Conservation (phyloP, 2,329 filamentous ascomycete genomes). For the Grosmannia huntii region DNA sequence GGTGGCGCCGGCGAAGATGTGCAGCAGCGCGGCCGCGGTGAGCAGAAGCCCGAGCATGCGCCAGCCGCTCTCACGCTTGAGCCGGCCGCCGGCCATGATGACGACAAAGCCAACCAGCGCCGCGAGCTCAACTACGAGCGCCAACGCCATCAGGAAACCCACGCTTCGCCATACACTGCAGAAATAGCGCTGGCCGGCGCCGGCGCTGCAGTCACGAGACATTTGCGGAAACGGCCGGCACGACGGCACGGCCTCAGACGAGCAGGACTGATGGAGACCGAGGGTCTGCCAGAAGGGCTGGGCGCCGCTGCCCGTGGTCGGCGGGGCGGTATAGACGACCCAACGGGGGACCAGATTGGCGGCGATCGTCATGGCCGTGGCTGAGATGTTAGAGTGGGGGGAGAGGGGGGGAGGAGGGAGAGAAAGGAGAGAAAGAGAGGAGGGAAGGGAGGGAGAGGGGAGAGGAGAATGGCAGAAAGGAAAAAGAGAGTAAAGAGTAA, state of each 20-base stretch:
- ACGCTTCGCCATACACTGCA: conserved; percentile 86
- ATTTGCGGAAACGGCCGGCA: conserved; percentile 57
- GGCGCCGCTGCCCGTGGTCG: conserved; percentile 28
- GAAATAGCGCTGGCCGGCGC: conserved; percentile 51
- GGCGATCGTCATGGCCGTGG: conserved; percentile 57
- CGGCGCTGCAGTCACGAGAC: conserved; percentile 46
- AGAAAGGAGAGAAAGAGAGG: neutral
- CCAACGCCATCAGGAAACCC: conserved; percentile 77
- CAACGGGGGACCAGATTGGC: conserved; percentile 59
- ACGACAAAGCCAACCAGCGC: conserved; percentile 69
- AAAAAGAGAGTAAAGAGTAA: neutral
- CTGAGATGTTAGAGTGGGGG: conserved; percentile 25
- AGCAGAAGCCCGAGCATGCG: conserved; percentile 58
- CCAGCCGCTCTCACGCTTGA: conserved; percentile 73
- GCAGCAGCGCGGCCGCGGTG: conserved; percentile 49
- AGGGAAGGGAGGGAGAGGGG: neutral
- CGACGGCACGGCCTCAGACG: conserved; percentile 46
- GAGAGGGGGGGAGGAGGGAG: neutral
- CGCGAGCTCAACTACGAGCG: conserved; percentile 69
- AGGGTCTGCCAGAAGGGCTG: conserved; percentile 44
- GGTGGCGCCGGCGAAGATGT: conserved; percentile 67
- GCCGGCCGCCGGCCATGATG: conserved; percentile 65
- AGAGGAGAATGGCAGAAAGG: neutral
- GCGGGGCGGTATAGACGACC: conserved; percentile 47
- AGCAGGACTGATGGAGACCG: conserved; percentile 74